Percentiles rank a stretch among this genome's conserved stretches.
Conservation (phyloP, 345 rosid species). For the Eucalyptus decipiens region DNA sequence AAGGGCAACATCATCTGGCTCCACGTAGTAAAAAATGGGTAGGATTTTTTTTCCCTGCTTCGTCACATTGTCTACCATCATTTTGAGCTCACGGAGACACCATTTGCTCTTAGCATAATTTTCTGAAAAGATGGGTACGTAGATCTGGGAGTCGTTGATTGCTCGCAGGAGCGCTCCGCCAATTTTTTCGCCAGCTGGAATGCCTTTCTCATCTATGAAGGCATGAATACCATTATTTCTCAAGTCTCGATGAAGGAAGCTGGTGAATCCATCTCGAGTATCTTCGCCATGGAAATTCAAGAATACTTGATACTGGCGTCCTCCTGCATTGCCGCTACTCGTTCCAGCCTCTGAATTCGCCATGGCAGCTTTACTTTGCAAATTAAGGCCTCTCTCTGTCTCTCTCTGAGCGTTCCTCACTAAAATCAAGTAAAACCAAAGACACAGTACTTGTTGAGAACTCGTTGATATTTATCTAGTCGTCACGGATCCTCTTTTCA, state of each 20-base stretch:
- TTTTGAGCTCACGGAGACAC: too few relatives aligned
- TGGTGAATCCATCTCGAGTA: background rate
- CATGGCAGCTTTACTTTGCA: background rate
- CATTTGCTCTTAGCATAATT: too few relatives aligned
- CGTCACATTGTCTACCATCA: accelerated
- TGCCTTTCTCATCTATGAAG: accelerated
- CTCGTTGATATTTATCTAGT: background rate
- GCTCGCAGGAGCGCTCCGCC: too few relatives aligned
- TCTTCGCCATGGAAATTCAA: accelerated
- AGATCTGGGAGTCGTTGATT: too few relatives aligned
- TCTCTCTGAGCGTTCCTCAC: too few relatives aligned
- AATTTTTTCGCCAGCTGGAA: too few relatives aligned
- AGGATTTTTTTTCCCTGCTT: too few relatives aligned
- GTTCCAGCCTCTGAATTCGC: background rate
- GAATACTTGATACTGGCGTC: background rate
- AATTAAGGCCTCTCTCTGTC: background rate
- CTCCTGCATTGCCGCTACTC: accelerated
- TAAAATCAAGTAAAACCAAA: too few relatives aligned
- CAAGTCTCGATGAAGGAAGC: too few relatives aligned
- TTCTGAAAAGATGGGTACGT: accelerated
- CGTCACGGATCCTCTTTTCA: background rate
- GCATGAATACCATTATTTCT: too few relatives aligned
- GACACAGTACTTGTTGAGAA: background rate
- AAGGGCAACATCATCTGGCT: too few relatives aligned
- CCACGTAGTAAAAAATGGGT: too few relatives aligned